Evolutionary conservation across 2,329 filamentous ascomycete species (phyloP).

Genomic region (Cadophora malorum): DNA sequence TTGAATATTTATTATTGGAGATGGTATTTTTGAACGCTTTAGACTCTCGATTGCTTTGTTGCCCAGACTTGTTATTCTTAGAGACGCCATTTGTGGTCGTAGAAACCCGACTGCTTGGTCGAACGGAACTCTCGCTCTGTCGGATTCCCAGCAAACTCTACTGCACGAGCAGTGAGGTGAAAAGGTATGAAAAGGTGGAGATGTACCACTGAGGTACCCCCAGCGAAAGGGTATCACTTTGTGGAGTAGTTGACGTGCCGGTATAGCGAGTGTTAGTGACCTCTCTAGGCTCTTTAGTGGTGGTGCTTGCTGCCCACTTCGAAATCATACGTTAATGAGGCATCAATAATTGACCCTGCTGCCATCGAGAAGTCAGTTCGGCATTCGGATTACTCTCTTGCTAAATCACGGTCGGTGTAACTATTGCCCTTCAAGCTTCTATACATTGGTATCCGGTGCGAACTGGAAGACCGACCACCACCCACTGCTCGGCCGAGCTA

Average conservation of each 20-base stretch:
- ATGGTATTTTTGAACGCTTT: background rate
- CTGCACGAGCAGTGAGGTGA: background rate
- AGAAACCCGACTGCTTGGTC: background rate
- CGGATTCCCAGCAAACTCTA: background rate
- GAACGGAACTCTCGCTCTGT: background rate
- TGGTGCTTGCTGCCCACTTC: background rate
- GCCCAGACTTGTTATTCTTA: conserved; percentile 12
- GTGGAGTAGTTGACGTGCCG: background rate
- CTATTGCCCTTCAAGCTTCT: background rate
- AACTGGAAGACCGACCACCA: background rate
- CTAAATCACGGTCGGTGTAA: too few species aligned
- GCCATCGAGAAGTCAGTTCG: background rate
- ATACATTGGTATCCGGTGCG: background rate
- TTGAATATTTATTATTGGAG: background rate
- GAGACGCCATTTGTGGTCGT: background rate
- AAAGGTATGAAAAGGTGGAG: background rate
- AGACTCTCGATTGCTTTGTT: background rate
- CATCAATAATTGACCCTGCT: background rate
- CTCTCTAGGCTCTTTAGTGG: background rate
- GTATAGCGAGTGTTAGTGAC: background rate
- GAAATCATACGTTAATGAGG: background rate
- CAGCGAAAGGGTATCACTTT: background rate
- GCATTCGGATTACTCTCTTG: background rate
- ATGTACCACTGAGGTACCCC: background rate
- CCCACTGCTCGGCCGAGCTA: background rate